Conservation (phyloP, 257 asterid species). For the Solanum peruvianum region DNA sequence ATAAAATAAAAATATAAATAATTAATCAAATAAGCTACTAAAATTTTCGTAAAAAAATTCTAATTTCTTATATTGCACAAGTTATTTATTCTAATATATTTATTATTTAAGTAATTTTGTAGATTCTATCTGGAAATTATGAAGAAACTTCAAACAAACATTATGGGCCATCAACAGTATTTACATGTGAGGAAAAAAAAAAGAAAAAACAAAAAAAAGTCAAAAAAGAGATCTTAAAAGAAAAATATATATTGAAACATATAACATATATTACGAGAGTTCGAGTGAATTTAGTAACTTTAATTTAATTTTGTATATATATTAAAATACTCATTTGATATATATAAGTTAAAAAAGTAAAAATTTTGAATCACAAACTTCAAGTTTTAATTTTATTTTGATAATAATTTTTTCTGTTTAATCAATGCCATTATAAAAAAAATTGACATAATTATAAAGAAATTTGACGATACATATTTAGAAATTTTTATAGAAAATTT, state of each 20-base stretch:
- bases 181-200: not conserved
- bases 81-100: not conserved
- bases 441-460: not conserved
- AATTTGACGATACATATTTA: not conserved
- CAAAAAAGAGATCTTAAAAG: not conserved
- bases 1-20: not conserved
- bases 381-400: fast-evolving
- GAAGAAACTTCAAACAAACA: not conserved
- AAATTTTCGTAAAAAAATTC: not conserved
- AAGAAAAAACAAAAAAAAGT: not conserved
- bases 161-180: not conserved
- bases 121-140: not conserved
- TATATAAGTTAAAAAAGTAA: not conserved
- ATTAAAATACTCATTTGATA: not conserved
- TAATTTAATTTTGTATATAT: not conserved
- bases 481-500: not conserved
- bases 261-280: not conserved
- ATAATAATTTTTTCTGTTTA: not conserved
- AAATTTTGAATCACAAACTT: not conserved
- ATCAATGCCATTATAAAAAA: too few relatives aligned
- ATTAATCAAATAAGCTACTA: not conserved
- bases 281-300: not conserved
- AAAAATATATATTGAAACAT: not conserved
- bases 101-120: not conserved
- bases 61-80: not conserved